Evolutionary conservation across 2,329 filamentous ascomycete species (phyloP), one percentile per base, ranked within the genome.

Genomic region (Cercospora brassicicola): DNA sequence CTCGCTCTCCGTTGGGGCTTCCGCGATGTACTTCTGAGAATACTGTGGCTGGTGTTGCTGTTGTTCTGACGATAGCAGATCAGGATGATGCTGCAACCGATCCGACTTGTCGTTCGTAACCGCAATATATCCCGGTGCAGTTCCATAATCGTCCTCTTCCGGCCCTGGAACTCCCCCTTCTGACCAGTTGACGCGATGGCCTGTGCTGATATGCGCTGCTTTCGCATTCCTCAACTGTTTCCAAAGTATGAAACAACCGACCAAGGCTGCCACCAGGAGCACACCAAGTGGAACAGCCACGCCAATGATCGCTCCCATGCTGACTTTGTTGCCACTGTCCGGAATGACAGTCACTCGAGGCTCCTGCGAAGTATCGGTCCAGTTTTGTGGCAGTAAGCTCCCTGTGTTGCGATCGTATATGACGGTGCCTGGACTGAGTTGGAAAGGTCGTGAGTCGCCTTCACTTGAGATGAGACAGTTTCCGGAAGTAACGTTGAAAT

Each of bases 171-270:
- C 66, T 13, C 42, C 23, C 13, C 59, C 30, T n/a, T 31, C 30
- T n/a, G 55, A 59, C 30, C 55, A 59, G 9, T 59, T 9, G 13
- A 3, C 18, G 28, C 28, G 4, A 63, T 13, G 28, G 39, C 6
- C n/a, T 48, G 48, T 23, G 62, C 53, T 15, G 6, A 18, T n/a
- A 3, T 31, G 36, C 82, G 84, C 55, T 59, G 48, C 57, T 39
- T 59, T 68, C 33, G 61, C 59, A 11, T 66, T 63, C 39, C 31
- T 61, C 33, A 68, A 28, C 26, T 70, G 66, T 5, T 18, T 45
- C 31, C 61, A 68, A 11, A 71, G 57, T 45, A 71, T 45, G 2
- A 33, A 39, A 36, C 67, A 69, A 11, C 65, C 70, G 15, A 28
- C 61, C 51, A 71, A 36, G 8, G 68, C 65, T 5, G 68, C 70